A percentile compares a stretch with the other conserved stretches of the same genome.
Conservation (phyloP, 1,139 yeast species). For the Candida smagusa region DNA sequence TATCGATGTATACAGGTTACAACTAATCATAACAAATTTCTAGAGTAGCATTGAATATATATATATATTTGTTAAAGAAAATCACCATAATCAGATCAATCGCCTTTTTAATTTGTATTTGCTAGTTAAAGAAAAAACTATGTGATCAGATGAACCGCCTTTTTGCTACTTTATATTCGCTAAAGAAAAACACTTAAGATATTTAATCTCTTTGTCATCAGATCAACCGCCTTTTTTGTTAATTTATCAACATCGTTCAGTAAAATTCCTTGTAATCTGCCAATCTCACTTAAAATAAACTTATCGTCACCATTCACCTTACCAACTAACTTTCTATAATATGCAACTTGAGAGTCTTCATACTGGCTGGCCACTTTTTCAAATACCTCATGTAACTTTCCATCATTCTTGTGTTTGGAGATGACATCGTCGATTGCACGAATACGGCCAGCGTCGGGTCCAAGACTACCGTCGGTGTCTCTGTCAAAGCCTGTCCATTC, state of each 20-base stretch:
- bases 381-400: slow-evolving; percentile 13
- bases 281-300: slow-evolving; percentile 49
- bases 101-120: no score
- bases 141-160: no score
- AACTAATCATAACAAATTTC: no score
- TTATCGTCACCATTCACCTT: slow-evolving; percentile 47
- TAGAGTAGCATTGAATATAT: no score
- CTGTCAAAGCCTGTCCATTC: slow-evolving; percentile 51
- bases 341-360: slow-evolving; percentile 16
- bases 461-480: slow-evolving; percentile 46
- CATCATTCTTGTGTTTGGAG: slow-evolving; percentile 13
- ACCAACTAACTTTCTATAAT: slow-evolving; percentile 51
- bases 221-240: slow-evolving; percentile 35
- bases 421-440: slow-evolving; percentile 37
- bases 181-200: slow-evolving; percentile 37
- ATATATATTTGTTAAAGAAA: no score
- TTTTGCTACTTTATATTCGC: no score
- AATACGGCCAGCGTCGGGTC: slow-evolving; percentile 54
- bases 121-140: no score
- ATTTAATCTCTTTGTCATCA: slow-evolving; percentile 47
- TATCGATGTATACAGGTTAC: no score
- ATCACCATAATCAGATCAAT: no score
- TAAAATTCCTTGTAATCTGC: slow-evolving; percentile 49
- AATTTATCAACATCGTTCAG: slow-evolving; percentile 32
- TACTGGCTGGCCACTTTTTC: slow-evolving; percentile 4